Evolutionary conservation across 805 yeast species (phyloP).

Genomic region (Maudiozyma serrabonitensis): DNA sequence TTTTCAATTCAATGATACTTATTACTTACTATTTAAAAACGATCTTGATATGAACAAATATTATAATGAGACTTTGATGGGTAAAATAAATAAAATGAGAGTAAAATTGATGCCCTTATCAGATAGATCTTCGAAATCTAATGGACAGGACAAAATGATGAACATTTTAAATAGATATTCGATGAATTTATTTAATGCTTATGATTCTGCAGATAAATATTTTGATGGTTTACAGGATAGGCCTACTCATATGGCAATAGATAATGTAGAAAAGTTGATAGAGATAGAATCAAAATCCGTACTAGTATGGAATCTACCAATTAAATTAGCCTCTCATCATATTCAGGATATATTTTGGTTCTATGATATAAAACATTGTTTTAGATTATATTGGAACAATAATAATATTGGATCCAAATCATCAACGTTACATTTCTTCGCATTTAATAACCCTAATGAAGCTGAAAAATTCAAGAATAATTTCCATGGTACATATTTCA

Average conservation of each 20-base stretch:
- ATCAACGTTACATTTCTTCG: constrained; percentile 16
- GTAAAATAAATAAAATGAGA: constrained; percentile 15
- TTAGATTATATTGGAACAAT: constrained; percentile 20
- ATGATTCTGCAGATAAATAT: constrained; percentile 12
- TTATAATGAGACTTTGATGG: constrained; percentile 7
- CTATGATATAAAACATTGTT: constrained; percentile 24
- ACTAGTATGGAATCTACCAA: constrained; percentile 25
- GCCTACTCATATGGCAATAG: not conserved
- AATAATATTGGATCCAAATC: constrained; percentile 9
- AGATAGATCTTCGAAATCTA: not conserved
- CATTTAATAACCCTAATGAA: constrained; percentile 36
- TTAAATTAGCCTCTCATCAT: constrained; percentile 9
- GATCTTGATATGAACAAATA: constrained; percentile 10
- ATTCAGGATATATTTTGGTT: constrained; percentile 22
- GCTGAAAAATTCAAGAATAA: constrained; percentile 44
- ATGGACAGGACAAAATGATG: not conserved
- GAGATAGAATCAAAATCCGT: constrained; percentile 18
- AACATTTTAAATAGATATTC: constrained; percentile 2
- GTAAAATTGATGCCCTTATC: constrained; percentile 9
- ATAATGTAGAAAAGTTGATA: constrained; percentile 1
- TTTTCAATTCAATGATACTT: constrained; percentile 24
- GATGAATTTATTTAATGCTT: constrained; percentile 16
- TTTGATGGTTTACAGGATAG: not conserved
- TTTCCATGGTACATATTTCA: constrained; percentile 36
- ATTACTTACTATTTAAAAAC: constrained; percentile 17